These are phyloP conservation scores for Neurospora sp. DNA, from an alignment of 2,329 filamentous ascomycete genomes.

Conservation along the genomic window DNA sequence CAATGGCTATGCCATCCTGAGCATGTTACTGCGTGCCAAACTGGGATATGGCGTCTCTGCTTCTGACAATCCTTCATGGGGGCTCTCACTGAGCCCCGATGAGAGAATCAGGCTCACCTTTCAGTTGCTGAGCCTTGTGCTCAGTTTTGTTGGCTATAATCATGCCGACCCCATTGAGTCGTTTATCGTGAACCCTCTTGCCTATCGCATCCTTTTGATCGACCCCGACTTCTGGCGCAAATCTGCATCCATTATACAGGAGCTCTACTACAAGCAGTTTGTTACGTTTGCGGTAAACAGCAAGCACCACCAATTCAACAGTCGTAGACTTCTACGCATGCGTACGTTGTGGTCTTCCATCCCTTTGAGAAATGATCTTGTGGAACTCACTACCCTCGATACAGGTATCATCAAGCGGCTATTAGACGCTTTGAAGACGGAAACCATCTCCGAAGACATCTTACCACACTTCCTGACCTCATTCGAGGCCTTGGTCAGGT, in stretches of 20 bases:
- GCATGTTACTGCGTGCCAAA: conserved; percentile 74
- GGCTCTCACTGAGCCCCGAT: conserved; percentile 36
- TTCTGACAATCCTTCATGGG: conserved; percentile 26
- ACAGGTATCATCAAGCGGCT: conserved; percentile 81
- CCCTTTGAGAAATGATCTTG: neutral
- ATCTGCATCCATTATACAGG: conserved; percentile 65
- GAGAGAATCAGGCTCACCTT: conserved; percentile 47
- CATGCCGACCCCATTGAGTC: conserved; percentile 71
- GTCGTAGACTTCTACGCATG: conserved; percentile 78
- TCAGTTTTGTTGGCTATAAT: conserved; percentile 84
- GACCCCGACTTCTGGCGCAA: conserved; percentile 90
- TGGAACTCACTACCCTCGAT: conserved; percentile 9
- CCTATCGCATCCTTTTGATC: conserved; percentile 83
- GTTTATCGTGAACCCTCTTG: conserved; percentile 90
- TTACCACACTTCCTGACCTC: conserved; percentile 68
- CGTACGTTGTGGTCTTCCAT: conserved; percentile 44
- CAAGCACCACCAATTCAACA: conserved; percentile 88
- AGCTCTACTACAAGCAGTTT: conserved; percentile 90
- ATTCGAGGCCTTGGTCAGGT: conserved; percentile 69
- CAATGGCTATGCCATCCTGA: conserved; percentile 83
- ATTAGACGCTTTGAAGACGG: conserved; percentile 81
- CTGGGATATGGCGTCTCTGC: conserved; percentile 44
- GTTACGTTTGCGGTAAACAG: conserved; percentile 79
- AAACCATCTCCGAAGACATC: conserved; percentile 61
- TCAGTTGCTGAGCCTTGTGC: conserved; percentile 63